A percentile compares a stretch with the other conserved stretches of the same genome.
Evolutionary conservation across 148 eudicot species (phyloP).

Genomic region (Amaranthus hypochondriacus): DNA sequence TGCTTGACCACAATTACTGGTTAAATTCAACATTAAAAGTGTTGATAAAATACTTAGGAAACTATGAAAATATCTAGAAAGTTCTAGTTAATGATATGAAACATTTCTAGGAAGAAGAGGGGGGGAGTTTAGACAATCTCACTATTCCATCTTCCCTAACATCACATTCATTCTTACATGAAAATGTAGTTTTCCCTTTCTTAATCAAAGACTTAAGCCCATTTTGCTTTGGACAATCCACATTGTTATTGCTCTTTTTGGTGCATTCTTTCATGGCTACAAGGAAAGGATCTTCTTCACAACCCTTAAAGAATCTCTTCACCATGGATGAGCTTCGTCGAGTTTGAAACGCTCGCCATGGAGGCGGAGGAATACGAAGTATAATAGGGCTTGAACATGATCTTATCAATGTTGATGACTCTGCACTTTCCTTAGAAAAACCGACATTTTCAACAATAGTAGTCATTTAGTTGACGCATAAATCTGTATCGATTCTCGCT

Average conservation of each 20-base stretch:
- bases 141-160: conserved; percentile 14
- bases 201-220: not conserved
- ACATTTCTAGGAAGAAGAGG: conserved; percentile 1
- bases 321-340: not conserved
- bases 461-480: no score
- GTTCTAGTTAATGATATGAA: not conserved
- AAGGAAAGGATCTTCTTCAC: conserved; percentile 16
- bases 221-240: not conserved
- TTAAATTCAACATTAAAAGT: not conserved
- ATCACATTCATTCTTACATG: conserved; percentile 17
- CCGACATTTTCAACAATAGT: not conserved
- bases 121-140: conserved; percentile 4
- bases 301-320: not conserved
- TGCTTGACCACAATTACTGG: no score
- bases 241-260: not conserved
- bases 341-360: conserved; percentile 5
- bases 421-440: not conserved
- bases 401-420: not conserved
- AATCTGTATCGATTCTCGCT: no score
- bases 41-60: not conserved
- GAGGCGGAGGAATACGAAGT: conserved; percentile 12
- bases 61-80: not conserved
- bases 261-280: conserved; percentile 19
- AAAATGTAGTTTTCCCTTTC: conserved; percentile 5
- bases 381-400: not conserved